Base-by-base conservation (phyloP, 169 alveolate genomes). In the Cryptosporidium canis region DNA sequence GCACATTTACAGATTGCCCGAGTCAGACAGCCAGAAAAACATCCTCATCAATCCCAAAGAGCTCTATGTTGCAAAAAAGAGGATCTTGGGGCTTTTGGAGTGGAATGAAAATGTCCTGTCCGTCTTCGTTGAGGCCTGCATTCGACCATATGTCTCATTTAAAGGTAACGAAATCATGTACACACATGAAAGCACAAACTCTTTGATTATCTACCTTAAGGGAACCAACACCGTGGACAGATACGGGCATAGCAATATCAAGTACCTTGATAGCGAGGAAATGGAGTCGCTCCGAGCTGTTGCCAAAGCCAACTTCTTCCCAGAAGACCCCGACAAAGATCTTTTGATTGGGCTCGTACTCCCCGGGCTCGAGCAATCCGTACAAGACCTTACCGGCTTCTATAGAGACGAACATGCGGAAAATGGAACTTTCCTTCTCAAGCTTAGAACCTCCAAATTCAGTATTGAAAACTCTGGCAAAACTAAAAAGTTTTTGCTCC, bases 241-340 rank as follows among this genome's bases (percentile, higher is more conserved):
- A 16, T 58, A 70, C 21, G 84, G 84, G 24, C 31, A 37, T 1
- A 29, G 51, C 9, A 70, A 70, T 55, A 51, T 47, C 27, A 14
- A 70, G 16, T 55, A 31, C 21, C 21, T 55, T 14, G 48, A 41
- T 55, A 29, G 39, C 24, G 67, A 77, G 21, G 7, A 31, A 24
- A 77, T 55, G 72, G 77, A 77, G 9, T 24, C 27, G 9, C 21
- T 77, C 21, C n/a, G 27, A 39, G 71, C 45, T 18, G 21, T 58
- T 7, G 87, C 87, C 0, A 61, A 55, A 45, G 64, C 47, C 9
- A 58, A 77, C 51, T 77, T 77, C 35, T 39, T 41, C 61, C 87
- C 87, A 8, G 77, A 77, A 24, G 87, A 77, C 29, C 87, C 87
- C 16, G 77, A 77, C 16, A 58, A 43, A 18, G 87, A 77, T 41